Base-by-base conservation (phyloP, 495 filamentous ascomycete species). In the Neurospora tetraspora region DNA sequence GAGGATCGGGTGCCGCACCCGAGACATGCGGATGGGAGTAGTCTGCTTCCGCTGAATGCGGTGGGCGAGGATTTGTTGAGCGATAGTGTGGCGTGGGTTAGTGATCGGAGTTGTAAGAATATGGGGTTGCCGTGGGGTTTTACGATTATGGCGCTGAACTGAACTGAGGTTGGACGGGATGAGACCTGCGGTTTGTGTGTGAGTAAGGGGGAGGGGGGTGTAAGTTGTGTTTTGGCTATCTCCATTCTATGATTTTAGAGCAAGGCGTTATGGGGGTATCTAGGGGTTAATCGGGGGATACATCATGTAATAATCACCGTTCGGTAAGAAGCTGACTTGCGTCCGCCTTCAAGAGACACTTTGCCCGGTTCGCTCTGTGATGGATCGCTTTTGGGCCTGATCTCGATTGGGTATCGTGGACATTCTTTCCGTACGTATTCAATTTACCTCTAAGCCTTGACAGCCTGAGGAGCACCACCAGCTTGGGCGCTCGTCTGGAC, bases 401-500 rank as follows among this genome's bases (percentile, higher is more conserved):
- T 61, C 27, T 61, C 53, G 27, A 34, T 61, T 61, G 53, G 53
- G 53, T 61, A 61, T 61, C 53, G 27, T 61, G 12, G 27, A 31
- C 43, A 75, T 40, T 69, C 40, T 68, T 9, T 73, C 27, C 27
- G 20, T 9, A 23, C 11, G 18, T 27, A 27, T 53, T 59, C 42
- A 8, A 34, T 37, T 37, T 10, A 23, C 37, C 18, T 39, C 78
- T 47, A 77, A 69, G 78, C 77, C 68, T 74, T 71, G 31, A 71
- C 77, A 18, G 77, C 72, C 68, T 77, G 74, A 9, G 47, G 59
- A 14, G 69, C 68, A 12, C 71, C 74, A 1, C 76, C 82, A 42
- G 78, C 78, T 69, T 86, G 85, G 6, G 83, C 79, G 39, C 80
- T 77, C 34, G 79, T 79, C 72, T 86, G 85, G 8, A 78, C 69